phyloP scores from a whole-genome alignment of 805 yeast genomes.

The Trichomonascus vanleenenianus region DNA sequence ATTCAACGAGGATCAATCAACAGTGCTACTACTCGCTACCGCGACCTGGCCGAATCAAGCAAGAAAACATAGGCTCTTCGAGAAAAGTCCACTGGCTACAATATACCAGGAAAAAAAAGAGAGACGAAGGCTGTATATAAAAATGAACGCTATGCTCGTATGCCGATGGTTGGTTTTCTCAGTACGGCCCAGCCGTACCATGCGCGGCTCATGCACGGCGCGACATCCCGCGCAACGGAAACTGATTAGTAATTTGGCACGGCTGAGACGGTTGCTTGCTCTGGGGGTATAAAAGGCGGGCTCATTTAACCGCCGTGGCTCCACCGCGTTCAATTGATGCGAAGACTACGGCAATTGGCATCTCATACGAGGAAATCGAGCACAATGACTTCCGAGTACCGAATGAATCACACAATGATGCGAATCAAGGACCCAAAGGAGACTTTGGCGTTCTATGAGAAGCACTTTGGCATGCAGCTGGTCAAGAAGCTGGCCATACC shows the following conservation, averaged over 20 bases:
- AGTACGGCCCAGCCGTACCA: too few species aligned
- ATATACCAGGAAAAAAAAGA: too few species aligned
- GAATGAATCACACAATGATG: slow-evolving; percentile 40
- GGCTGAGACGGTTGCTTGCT: neutral
- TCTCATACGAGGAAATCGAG: neutral
- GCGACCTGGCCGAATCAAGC: too few species aligned
- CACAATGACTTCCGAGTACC: slow-evolving; percentile 5
- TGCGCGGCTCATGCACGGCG: too few species aligned
- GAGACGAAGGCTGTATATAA: too few species aligned
- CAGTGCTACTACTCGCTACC: too few species aligned
- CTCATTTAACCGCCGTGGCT: neutral
- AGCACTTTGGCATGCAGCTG: slow-evolving; percentile 65
- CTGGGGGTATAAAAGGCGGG: neutral
- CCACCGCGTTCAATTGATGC: neutral
- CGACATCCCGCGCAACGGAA: too few species aligned
- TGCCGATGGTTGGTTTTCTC: too few species aligned
- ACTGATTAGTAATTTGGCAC: neutral
- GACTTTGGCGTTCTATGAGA: slow-evolving; percentile 64
- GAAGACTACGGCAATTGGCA: neutral
- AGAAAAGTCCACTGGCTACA: too few species aligned
- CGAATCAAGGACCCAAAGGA: slow-evolving; percentile 75
- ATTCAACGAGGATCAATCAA: too few species aligned
- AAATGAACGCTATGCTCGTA: too few species aligned
- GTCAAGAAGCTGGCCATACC: slow-evolving; percentile 45
- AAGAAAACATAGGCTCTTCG: too few species aligned